Base-by-base conservation (phyloP, 768 basidiomycete genomes). In the Gautieria morchelliformis region DNA sequence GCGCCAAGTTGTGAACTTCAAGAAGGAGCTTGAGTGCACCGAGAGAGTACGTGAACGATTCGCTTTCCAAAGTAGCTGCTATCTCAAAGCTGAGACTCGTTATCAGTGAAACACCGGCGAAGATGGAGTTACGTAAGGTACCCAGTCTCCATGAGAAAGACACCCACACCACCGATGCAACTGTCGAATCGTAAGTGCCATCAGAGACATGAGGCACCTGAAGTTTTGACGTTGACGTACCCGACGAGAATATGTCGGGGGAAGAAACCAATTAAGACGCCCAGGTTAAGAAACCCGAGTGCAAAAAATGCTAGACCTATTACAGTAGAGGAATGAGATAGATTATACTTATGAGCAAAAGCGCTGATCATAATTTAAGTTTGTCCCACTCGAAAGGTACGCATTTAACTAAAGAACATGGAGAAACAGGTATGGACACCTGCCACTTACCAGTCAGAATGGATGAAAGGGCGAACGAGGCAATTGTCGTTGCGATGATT, bases 171-270 rank as follows among this genome's bases (percentile, higher is more conserved):
- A 10, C 94, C 94, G 41, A 97, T 97, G 64, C 87, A 88, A 14
- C 83, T 84, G 54, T 32, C 6, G 50, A 33, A 11, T 5, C 9
- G 37, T 27, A 27, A 27, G 27, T 27, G 5, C 27, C 5, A 27
- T 27, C 27, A 27, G 27, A 27, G 27, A 27, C 27, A 27, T 27
- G 27, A 27, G 27, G 27, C 27, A 27, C 27, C 27, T 27, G 27
- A 27, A 5, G 27, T 5, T 27, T 27, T 27, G 27, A 27, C 5
- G 14, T 37, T 9, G 14, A 69, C 82, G 61, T 64, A 89, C 81
- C 94, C 94, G n/a, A 99, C 90, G 30, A 97, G 79, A 65, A 97
- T 96, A 65, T 96, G 93, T 14, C 95, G 78, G 17, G 95, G 95
- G 72, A 98, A 97, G 72, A 98, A 98, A 1, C 93, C 93, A 37